phyloP scores from a whole-genome alignment of 345 rosid genomes.

The Linum usitatissimum region DNA sequence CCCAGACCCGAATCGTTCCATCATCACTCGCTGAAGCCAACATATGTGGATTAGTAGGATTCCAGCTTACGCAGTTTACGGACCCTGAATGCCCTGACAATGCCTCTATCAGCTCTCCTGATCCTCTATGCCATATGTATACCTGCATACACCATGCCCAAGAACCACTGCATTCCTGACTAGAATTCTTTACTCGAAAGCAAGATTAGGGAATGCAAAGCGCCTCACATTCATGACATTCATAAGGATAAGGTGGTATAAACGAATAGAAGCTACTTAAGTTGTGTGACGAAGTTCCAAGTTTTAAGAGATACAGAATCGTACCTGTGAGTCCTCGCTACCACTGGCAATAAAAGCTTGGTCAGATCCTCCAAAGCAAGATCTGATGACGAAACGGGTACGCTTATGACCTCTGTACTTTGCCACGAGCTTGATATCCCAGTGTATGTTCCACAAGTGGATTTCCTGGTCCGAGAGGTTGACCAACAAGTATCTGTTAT shows the following conservation, averaged over 20 bases:
- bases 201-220: no score
- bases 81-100: constrained; percentile 60
- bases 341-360: constrained; percentile 65
- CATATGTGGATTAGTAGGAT: constrained; percentile 33
- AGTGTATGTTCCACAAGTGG: constrained; percentile 50
- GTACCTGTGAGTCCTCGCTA: constrained; percentile 69
- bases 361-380: constrained; percentile 63
- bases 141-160: constrained; percentile 27
- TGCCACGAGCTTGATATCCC: constrained; percentile 35
- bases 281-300: background rate
- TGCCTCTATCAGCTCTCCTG: constrained; percentile 36
- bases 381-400: constrained; percentile 46
- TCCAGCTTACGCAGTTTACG: constrained; percentile 45
- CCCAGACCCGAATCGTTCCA: constrained; percentile 56
- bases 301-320: background rate
- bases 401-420: constrained; percentile 53
- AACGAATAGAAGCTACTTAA: background rate
- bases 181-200: no score
- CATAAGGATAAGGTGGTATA: no score
- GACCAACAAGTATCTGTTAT: constrained; percentile 42
- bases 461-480: constrained; percentile 56
- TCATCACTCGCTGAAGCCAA: constrained; percentile 46
- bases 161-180: no score
- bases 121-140: constrained; percentile 50
- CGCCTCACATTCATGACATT: no score